Evolutionary conservation across 169 alveolate species (phyloP), one percentile per base, ranked within the genome.

Genomic region (Eimeria acervulina): DNA sequence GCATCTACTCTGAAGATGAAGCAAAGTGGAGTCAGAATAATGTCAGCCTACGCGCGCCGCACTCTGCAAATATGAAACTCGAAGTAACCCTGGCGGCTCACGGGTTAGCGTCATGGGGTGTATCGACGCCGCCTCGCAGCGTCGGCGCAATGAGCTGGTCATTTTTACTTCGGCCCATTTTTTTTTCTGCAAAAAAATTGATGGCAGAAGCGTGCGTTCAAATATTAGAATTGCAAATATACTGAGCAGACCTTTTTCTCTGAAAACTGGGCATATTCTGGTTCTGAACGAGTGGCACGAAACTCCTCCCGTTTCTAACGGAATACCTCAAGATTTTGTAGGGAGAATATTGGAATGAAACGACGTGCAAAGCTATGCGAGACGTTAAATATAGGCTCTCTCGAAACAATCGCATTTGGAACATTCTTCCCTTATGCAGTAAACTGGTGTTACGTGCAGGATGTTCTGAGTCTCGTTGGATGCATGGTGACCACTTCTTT

Each of bases 61-160:
- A 61, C 93, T 85, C 68, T 85, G 93, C 93, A 85, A 52, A 85
- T 51, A 81, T 81, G 90, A 85, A 85, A 61, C 63, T 59, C 80
- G 23, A 33, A 28, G 63, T 13, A 55, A 52, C 78, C 59, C 17
- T 10, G 31, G 90, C 19, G 70, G 21, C 12, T 52, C 42, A 33
- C 47, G 55, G 1, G 23, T 21, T 40, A 63, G 59, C 61, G 31
- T 31, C 55, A 5, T 28, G 93, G 93, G 80, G 93, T 85, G 93
- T 85, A 85, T 61, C n/a, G 80, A 85, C 93, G 93, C 93, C 78
- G 31, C 74, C 90, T 23, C 42, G 52, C 4, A 28, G 12, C 26
- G 5, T 28, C 31, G 28, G 26, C 17, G 5, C 36, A 36, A 81
- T 13, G 72, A 51, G 38, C 47, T 81, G 72, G 7, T 81, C 90